Evolutionary conservation across 805 yeast genomes (phyloP), one percentile per base, ranked within the genome.

Genomic region (Sugiyamaella marilandica): DNA sequence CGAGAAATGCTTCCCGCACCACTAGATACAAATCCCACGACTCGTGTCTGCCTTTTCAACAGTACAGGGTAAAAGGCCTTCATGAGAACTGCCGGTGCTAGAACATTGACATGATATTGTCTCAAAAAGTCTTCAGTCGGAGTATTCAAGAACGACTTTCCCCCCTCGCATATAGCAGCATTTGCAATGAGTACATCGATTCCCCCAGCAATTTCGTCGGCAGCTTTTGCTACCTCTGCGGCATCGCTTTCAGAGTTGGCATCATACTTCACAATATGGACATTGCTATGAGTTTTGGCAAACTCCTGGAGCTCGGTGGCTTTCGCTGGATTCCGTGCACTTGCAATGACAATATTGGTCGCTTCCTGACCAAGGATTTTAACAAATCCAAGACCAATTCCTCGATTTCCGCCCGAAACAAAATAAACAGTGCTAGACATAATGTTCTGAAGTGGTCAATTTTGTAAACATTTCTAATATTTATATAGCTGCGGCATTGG

Each of bases 351-450:
- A 9, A 44, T 18, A 47, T 58, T 63, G 18, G 56, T 45, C 19
- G 62, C 45, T 5, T 59, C 51, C 10, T 47, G 48, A 36, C 67
- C 57, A 5, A 70, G 54, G 32, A 53, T 57, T 45, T 65, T 61
- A 24, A 63, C 72, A 8, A 71, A 39, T 7, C 71, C 69, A 29
- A 62, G 63, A 1, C 74, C 74, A 43, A 70, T 58, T 18, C 74
- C 74, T 8, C 70, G 52, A 24, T 65, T 63, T 2, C 65, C 65
- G 11, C 74, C 74, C 2, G 73, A 67, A 45, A 70, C 56, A 7
- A 68, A 47, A 50, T 63, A 65, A 2, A 59, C 67, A 34, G 18
- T 16, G 18, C 8, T 34, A 34, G 14, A 24, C 29, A 24, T 24
- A 7, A 24, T 24, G 3, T 7, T 24, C 29, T 24, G 7, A 24